A percentile compares a stretch with the other conserved stretches of the same genome.
These are phyloP conservation scores for Mariannaea elegans DNA, from an alignment of 2,329 filamentous ascomycete genomes.

Conservation along the genomic window DNA sequence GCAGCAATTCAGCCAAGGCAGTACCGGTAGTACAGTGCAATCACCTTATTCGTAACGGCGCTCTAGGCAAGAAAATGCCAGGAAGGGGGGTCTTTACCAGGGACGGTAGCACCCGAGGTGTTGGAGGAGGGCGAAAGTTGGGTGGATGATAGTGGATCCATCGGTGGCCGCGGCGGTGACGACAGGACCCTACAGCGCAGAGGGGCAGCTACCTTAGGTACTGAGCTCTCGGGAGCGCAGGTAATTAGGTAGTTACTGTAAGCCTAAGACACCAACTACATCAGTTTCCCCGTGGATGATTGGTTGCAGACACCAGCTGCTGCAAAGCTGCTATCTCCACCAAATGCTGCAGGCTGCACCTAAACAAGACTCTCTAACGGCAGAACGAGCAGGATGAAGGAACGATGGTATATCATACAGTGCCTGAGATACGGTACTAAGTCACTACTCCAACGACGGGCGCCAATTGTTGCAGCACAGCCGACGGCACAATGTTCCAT, in stretches of 20 bases:
- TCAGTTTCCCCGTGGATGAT: conserved; percentile 7
- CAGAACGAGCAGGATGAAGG: too few relatives aligned
- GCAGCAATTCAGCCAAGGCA: too few relatives aligned
- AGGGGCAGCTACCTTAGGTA: not conserved
- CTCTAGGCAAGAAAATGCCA: too few relatives aligned
- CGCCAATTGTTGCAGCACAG: not conserved
- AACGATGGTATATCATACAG: not conserved
- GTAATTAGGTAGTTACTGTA: too few relatives aligned
- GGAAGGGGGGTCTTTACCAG: too few relatives aligned
- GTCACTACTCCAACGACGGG: not conserved
- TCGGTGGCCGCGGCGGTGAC: conserved; percentile 36
- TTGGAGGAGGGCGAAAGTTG: conserved; percentile 27
- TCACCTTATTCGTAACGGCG: not conserved
- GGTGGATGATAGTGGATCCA: conserved; percentile 15
- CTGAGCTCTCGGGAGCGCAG: not conserved
- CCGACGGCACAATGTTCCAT: not conserved
- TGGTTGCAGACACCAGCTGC: conserved; percentile 4
- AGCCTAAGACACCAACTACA: not conserved
- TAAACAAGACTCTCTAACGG: too few relatives aligned
- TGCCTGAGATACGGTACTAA: not conserved
- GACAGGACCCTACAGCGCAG: conserved; percentile 18
- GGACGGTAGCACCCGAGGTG: too few relatives aligned
- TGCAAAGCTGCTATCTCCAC: not conserved
- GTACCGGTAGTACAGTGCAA: not conserved
- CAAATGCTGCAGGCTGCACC: conserved; percentile 9